Conservation (phyloP, 2,329 filamentous ascomycete genomes). For the Trichophyton rubrum region DNA sequence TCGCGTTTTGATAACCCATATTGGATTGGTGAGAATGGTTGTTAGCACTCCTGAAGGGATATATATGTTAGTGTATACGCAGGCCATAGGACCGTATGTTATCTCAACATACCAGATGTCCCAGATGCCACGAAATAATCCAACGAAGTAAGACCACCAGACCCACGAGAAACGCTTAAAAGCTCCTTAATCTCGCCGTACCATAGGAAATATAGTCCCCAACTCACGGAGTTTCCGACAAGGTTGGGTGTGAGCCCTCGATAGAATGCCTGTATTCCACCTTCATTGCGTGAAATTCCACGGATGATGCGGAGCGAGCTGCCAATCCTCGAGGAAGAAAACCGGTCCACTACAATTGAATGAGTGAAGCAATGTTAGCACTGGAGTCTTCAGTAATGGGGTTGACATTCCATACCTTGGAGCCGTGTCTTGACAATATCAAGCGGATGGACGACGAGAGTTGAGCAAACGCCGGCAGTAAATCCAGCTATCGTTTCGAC, state of each 20-base stretch:
- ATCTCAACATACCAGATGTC: constrained; percentile 36
- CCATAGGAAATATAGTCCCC: constrained; percentile 84
- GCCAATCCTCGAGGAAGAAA: constrained; percentile 36
- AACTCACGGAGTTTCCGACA: constrained; percentile 77
- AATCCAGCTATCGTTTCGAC: constrained; percentile 85
- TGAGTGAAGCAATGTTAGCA: constrained; percentile 21
- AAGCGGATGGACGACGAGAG: constrained; percentile 77
- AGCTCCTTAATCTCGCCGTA: constrained; percentile 48
- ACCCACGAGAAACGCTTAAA: constrained; percentile 33
- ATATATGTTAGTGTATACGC: neutral
- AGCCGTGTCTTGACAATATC: constrained; percentile 95
- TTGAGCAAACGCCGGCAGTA: constrained; percentile 74
- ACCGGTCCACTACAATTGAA: constrained; percentile 41
- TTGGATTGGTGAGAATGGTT: constrained; percentile 75
- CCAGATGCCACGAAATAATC: constrained; percentile 76
- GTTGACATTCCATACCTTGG: constrained; percentile 49
- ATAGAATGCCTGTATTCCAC: constrained; percentile 60
- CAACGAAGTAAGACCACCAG: constrained; percentile 39
- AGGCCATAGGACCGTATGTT: neutral
- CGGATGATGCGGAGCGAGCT: constrained; percentile 42
- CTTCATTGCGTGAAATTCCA: constrained; percentile 42
- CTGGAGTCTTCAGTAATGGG: constrained; percentile 5
- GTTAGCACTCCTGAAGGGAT: constrained; percentile 53
- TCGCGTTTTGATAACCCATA: constrained; percentile 97
- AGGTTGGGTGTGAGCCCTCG: constrained; percentile 83